A percentile compares a stretch with the other conserved stretches of the same genome.
Evolutionary conservation across 1,284 basidiomycete genomes (phyloP).

Genomic region (Schizophyllum amplum): DNA sequence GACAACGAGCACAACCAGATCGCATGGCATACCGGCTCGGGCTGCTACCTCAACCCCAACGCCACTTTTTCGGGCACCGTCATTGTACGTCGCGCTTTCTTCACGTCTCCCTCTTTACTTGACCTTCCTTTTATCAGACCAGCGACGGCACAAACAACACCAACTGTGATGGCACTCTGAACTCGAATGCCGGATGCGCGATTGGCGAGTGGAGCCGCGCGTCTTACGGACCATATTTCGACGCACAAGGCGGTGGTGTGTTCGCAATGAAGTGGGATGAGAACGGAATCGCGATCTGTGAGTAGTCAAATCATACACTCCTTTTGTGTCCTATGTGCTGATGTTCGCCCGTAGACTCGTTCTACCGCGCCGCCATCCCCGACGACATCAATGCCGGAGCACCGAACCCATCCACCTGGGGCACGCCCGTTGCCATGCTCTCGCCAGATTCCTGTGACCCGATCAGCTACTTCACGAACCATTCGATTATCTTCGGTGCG

Average conservation of each 20-base stretch:
- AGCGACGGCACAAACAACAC: conserved; percentile 36
- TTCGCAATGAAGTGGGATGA: conserved; percentile 77
- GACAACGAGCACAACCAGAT: conserved; percentile 72
- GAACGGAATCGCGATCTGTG: conserved; percentile 63
- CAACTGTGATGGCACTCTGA: conserved; percentile 44
- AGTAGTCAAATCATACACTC: conserved; percentile 18
- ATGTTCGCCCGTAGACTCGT: conserved; percentile 43
- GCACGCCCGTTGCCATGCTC: conserved; percentile 53
- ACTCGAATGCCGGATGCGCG: conserved; percentile 59
- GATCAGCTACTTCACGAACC: conserved; percentile 49
- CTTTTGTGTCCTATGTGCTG: neutral
- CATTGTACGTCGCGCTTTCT: conserved; percentile 30
- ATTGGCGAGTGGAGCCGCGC: conserved; percentile 62
- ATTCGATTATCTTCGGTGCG: conserved; percentile 56
- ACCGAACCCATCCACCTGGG: conserved; percentile 56
- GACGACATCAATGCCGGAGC: conserved; percentile 48
- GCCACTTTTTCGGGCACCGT: conserved; percentile 50
- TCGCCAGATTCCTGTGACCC: conserved; percentile 50
- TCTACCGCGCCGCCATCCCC: conserved; percentile 66
- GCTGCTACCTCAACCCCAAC: conserved; percentile 39
- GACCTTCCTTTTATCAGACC: conserved; percentile 22
- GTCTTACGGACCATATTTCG: conserved; percentile 67
- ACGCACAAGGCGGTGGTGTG: conserved; percentile 65
- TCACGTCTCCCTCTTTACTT: neutral
- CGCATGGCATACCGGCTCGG: conserved; percentile 60